Conservation (phyloP, 768 basidiomycete genomes). For the Mycena rebaudengoi region DNA sequence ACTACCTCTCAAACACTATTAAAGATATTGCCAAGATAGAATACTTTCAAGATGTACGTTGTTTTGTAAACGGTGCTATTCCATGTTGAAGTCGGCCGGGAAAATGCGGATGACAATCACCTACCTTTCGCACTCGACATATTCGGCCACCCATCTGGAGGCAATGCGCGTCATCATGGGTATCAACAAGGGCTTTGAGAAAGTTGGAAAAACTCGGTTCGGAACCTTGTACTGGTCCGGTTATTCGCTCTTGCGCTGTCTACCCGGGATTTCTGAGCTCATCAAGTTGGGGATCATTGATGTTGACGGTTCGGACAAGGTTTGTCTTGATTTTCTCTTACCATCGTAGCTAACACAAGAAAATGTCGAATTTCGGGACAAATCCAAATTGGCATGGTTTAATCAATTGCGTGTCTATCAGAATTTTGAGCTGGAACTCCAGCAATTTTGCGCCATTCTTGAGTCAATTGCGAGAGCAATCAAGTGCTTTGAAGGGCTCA, state of each 20-base stretch:
- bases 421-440: slow-evolving; percentile 10
- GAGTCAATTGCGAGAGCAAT: slow-evolving; percentile 29
- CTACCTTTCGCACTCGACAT: slow-evolving; percentile 19
- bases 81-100: slow-evolving; percentile 1
- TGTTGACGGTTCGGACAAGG: not conserved
- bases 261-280: slow-evolving; percentile 24
- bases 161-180: not conserved
- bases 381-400: too few species aligned
- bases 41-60: slow-evolving; percentile 21
- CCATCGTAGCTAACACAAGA: too few species aligned
- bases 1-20: slow-evolving; percentile 29
- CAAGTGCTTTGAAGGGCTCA: slow-evolving; percentile 28
- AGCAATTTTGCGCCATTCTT: slow-evolving; percentile 3
- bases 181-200: slow-evolving; percentile 21
- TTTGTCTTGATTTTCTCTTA: not conserved
- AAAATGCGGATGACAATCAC: slow-evolving; percentile 3
- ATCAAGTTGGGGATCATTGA: not conserved
- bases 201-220: slow-evolving; percentile 32
- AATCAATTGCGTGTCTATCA: not conserved
- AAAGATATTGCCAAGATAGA: slow-evolving; percentile 18
- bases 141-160: slow-evolving; percentile 9
- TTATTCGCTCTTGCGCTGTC: slow-evolving; percentile 18
- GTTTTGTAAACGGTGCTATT: slow-evolving; percentile 5
- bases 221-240: slow-evolving; percentile 26
- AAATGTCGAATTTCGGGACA: too few species aligned